phyloP scores from a whole-genome alignment of 768 basidiomycete species.

The Kwoniella sp. region DNA sequence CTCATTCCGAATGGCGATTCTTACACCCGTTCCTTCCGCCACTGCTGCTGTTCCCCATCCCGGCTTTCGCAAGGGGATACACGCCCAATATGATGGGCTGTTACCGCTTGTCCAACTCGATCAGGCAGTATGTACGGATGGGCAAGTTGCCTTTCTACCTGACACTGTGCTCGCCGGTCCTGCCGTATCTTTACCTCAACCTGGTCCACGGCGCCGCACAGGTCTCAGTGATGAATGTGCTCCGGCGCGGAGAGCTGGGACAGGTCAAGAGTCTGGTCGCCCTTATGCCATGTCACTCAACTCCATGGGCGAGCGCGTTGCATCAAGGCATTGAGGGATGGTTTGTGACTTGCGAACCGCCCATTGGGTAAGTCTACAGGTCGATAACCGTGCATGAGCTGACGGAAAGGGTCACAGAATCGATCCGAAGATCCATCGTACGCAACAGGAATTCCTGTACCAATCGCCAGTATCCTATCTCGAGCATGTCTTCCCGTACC shows the following conservation, averaged over 20 bases:
- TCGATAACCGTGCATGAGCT: not conserved
- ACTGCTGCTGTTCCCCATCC: conserved; percentile 71
- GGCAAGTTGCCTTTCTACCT: conserved; percentile 40
- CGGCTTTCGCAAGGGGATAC: conserved; percentile 61
- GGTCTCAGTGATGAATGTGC: conserved; percentile 68
- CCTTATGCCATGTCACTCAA: conserved; percentile 95
- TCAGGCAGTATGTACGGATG: conserved; percentile 33
- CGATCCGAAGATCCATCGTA: conserved; percentile 60
- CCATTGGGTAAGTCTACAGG: conserved; percentile 61
- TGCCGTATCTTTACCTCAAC: conserved; percentile 66
- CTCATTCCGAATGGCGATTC: conserved; percentile 98
- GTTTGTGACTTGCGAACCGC: conserved; percentile 91
- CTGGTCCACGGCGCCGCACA: conserved; percentile 75
- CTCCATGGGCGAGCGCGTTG: conserved; percentile 82
- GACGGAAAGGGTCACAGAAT: conserved; percentile 52
- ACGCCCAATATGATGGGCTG: conserved; percentile 18
- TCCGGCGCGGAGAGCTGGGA: conserved; percentile 40
- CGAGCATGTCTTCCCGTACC: conserved; percentile 62
- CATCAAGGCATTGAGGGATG: conserved; percentile 72
- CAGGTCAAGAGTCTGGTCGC: conserved; percentile 64
- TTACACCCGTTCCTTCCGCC: conserved; percentile 84
- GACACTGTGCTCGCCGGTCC: conserved; percentile 55
- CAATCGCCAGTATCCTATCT: conserved; percentile 66
- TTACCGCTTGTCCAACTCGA: conserved; percentile 6
- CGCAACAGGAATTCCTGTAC: conserved; percentile 82